phyloP scores from a whole-genome alignment of 805 yeast species.

The Zygoascus tannicola region DNA sequence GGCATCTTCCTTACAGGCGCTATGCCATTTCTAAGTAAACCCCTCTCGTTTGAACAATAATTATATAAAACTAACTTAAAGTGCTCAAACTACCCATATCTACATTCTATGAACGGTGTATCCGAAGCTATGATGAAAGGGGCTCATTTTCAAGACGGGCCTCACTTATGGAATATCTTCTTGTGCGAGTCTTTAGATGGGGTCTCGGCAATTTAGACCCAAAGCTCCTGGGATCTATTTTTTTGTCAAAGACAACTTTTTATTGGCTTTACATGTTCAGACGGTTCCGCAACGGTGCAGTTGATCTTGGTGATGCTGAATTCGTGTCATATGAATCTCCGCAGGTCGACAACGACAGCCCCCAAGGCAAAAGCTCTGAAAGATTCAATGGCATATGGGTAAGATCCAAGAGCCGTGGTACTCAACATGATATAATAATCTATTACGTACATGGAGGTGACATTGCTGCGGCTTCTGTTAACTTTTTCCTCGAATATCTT shows the following conservation, averaged over 20 bases:
- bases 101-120: conserved; percentile 16
- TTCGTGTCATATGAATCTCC: neutral
- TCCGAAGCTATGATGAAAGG: conserved; percentile 20
- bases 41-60: neutral
- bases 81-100: conserved; percentile 20
- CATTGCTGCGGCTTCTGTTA: conserved; percentile 29
- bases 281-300: conserved; percentile 24
- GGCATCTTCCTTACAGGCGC: conserved; percentile 11
- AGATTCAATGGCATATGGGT: conserved; percentile 27
- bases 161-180: conserved; percentile 19
- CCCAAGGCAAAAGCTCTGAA: neutral
- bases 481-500: conserved; percentile 39
- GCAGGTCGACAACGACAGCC: neutral
- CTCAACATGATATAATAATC: conserved; percentile 33
- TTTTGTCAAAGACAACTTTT: conserved; percentile 21
- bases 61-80: neutral
- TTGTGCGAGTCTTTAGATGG: conserved; percentile 20
- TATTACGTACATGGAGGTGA: conserved; percentile 40
- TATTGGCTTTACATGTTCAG: conserved; percentile 19
- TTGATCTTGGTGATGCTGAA: conserved; percentile 23
- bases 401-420: conserved; percentile 25
- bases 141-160: conserved; percentile 17
- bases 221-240: conserved; percentile 13
- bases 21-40: conserved; percentile 10
- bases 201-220: conserved; percentile 18